Evolutionary conservation across 2,329 filamentous ascomycete genomes (phyloP).

Genomic region (Trichoderma sp.): DNA sequence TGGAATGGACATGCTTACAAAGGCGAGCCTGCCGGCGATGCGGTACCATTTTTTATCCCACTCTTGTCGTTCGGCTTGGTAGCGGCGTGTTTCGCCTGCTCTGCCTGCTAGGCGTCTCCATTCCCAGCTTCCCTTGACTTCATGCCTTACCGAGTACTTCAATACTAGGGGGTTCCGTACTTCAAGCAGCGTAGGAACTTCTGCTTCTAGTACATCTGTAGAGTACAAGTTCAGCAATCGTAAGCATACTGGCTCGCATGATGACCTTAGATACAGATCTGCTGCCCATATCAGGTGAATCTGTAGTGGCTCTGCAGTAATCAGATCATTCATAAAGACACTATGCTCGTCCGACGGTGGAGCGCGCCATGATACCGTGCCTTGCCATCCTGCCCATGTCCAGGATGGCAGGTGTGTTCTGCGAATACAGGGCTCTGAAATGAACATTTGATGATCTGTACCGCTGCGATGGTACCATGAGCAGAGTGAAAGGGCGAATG

Average conservation of each 20-base stretch:
- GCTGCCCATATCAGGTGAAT: conserved; percentile 16
- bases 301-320: neutral
- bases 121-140: conserved; percentile 10
- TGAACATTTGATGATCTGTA: conserved; percentile 1
- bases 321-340: conserved; percentile 11
- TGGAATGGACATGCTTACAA: conserved; percentile 15
- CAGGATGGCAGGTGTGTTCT: conserved; percentile 14
- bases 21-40: conserved; percentile 8
- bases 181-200: conserved; percentile 3
- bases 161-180: conserved; percentile 2
- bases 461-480: conserved; percentile 19
- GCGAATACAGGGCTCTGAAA: conserved; percentile 10
- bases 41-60: conserved; percentile 16
- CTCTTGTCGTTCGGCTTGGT: neutral
- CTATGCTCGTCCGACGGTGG: conserved; percentile 18
- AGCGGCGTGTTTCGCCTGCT: neutral
- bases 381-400: conserved; percentile 20
- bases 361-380: conserved; percentile 17
- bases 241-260: neutral
- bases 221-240: conserved; percentile 10
- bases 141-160: neutral
- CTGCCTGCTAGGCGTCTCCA: conserved; percentile 13
- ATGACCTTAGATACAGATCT: conserved; percentile 2
- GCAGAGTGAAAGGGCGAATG: conserved; percentile 12
- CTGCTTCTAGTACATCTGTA: neutral